Evolutionary conservation across 768 basidiomycete species (phyloP), one percentile per base, ranked within the genome.

Genomic region (Wakefieldia striispora): DNA sequence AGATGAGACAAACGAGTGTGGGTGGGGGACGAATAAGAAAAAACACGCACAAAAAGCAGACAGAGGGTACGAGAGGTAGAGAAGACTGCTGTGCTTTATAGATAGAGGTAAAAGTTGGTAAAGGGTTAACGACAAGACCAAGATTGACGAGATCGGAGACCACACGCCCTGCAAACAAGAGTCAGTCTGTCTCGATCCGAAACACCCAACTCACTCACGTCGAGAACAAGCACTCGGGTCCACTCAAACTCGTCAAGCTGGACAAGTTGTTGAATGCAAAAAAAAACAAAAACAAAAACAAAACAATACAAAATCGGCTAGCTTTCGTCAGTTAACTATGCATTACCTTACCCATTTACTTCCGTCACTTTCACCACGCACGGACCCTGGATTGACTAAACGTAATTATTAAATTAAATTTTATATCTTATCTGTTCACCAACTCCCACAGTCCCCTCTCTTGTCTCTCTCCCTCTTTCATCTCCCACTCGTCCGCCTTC

Each of bases 11-110:
- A 69, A 69, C 59, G 67, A 69, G 54, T 58, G 66, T 68, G 59
- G 58, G 52, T 61, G 63, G 52, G 45, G 49, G 50, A 16, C 41
- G 53, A 54, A 64, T 45, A 60, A 61, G 63, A 67, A 72, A 69
- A 61, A 61, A 70, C 66, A 73, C 70, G 65, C 72, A 69, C 70
- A 66, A 68, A 66, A 67, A 73, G 65, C 62, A 65, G 63, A 55
- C 49, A 49, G 53, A 48, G 57, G 51, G 51, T 43, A 47, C 46
- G 27, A 57, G 55, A 59, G 58, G 45, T 56, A 58, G 65, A 63
- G 67, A 63, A 64, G 60, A 52, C 43, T 66, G 66, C 61, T 63
- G 67, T 70, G 70, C 53, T 60, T n/a, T 71, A 70, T 71, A 72
- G 66, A 70, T 70, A 70, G 64, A 63, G 59, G 56, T 55, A 61